A percentile compares a stretch with the other conserved stretches of the same genome.
Conservation (phyloP, 495 filamentous ascomycete species). For the Chaetomium cochliodes region DNA sequence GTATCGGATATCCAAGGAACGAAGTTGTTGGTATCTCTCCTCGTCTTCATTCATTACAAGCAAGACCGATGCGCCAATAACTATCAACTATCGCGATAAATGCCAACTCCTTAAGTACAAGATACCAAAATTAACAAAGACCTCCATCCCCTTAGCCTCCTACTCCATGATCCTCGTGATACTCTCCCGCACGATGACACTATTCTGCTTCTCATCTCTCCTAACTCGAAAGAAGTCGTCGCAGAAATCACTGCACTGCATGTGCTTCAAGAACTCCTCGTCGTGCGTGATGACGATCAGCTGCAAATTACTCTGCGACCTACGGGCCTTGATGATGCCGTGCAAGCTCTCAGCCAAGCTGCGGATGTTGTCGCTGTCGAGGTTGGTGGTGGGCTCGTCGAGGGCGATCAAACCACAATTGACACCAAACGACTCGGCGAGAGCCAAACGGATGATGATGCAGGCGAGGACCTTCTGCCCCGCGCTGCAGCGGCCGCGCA, state of each 20-base stretch:
- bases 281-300: constrained; percentile 99
- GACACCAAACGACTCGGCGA: constrained; percentile 94
- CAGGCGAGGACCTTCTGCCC: constrained; percentile 94
- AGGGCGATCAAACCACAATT: constrained; percentile 97
- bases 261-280: constrained; percentile 89
- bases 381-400: constrained; percentile 96
- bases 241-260: constrained; percentile 92
- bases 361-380: constrained; percentile 91
- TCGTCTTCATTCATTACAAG: neutral
- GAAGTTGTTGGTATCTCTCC: neutral
- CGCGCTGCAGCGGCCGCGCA: constrained; percentile 95
- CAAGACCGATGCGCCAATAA: neutral
- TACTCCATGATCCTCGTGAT: constrained; percentile 54
- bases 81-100: neutral
- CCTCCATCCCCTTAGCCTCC: neutral
- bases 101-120: neutral
- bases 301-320: constrained; percentile 90
- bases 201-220: constrained; percentile 82
- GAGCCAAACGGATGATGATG: constrained; percentile 95
- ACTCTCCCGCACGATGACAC: constrained; percentile 72
- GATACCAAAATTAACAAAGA: neutral
- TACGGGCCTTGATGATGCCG: constrained; percentile 80
- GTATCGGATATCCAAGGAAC: neutral
- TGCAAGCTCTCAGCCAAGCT: constrained; percentile 82
- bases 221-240: constrained; percentile 87